A percentile compares a stretch with the other conserved stretches of the same genome.
Conservation (phyloP, 371 early-diverging fungal genomes). For the Mucor mucedo region DNA sequence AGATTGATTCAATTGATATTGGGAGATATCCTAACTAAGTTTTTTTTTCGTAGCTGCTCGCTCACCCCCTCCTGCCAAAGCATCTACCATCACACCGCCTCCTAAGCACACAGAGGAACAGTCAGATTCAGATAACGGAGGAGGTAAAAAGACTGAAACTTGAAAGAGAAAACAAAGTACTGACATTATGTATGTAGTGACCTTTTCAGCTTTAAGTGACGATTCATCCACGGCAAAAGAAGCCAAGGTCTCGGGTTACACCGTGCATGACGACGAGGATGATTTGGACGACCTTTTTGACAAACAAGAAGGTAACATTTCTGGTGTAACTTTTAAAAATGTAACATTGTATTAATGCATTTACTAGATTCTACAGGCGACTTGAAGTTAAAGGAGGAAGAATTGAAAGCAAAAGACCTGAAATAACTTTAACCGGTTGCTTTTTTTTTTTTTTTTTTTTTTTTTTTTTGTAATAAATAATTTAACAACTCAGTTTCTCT, state of each 20-base stretch:
- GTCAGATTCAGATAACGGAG: slow-evolving; percentile 6
- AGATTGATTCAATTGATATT: too few species aligned
- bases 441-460: too few species aligned
- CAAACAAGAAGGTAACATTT: slow-evolving; percentile 14
- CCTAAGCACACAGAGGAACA: background rate
- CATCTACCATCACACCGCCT: background rate
- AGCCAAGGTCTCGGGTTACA: slow-evolving; percentile 6
- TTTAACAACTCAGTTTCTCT: background rate
- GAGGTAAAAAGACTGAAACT: background rate
- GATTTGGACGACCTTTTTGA: slow-evolving; percentile 34
- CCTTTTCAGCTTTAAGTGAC: slow-evolving; percentile 16
- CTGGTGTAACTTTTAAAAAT: background rate
- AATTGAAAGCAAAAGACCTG: background rate
- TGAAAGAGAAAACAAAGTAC: background rate
- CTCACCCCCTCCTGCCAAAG: background rate
- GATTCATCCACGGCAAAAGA: slow-evolving; percentile 1
- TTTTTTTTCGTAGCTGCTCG: background rate
- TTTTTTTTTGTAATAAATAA: too few species aligned
- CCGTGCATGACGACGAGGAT: slow-evolving; percentile 17
- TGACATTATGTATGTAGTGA: background rate
- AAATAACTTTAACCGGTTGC: background rate
- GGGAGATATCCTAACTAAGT: too few species aligned
- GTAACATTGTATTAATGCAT: background rate
- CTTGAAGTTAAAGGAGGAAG: background rate
- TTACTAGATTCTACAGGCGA: background rate